Base-by-base conservation (phyloP, 2,329 filamentous ascomycete genomes). In the Pestalotiopsis sp. region DNA sequence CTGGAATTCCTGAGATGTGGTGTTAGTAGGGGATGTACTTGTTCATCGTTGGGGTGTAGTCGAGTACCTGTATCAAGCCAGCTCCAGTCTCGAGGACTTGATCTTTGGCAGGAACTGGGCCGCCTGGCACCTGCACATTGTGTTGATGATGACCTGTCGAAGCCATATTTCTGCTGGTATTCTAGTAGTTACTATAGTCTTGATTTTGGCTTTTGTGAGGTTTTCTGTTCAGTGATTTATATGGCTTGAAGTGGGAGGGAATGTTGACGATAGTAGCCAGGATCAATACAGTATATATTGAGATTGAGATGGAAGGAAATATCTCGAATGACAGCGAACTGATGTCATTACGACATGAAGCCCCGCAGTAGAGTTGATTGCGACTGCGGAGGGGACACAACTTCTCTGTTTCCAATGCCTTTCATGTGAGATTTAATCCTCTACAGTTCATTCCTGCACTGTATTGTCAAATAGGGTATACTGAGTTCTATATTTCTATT, bases 81-180 rank as follows among this genome's bases (percentile, higher is more conserved):
- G 90, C 90, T 5, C 89, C 90, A 0, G 88, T 88, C 69, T 91
- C 88, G 9, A 93, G 84, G 6, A 86, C 75, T 60, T 84, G 84
- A 78, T 90, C 90, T 73, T 86, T 87, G 2, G 80, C 77, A 3
- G 86, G 85, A 49, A 87, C 81, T 2, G 84, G 82, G 41, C 83
- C 80, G 27, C 89, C 89, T 6, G 81, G 78, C 23, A 82, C 78
- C 13, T 81, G 78, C 23, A 82, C 78, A 14, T 81, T 76, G 76
- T 66, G 59, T 52, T 70, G 69, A 5, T 68, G 68, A 23, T 67
- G 66, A 58, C 57, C 4, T 59, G 57, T 17, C 1, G 71, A 66
- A 2, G 68, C 59, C 59, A 71, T 57, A 23, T 69, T 59, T 67
- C 70, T 73, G 58, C 41, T 11, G 17, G 41, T 59, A n/a, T 45